Percentiles rank a stretch among this genome's conserved stretches.
phyloP scores from a whole-genome alignment of 495 filamentous ascomycete genomes.

The Penicillium simplicissimum region DNA sequence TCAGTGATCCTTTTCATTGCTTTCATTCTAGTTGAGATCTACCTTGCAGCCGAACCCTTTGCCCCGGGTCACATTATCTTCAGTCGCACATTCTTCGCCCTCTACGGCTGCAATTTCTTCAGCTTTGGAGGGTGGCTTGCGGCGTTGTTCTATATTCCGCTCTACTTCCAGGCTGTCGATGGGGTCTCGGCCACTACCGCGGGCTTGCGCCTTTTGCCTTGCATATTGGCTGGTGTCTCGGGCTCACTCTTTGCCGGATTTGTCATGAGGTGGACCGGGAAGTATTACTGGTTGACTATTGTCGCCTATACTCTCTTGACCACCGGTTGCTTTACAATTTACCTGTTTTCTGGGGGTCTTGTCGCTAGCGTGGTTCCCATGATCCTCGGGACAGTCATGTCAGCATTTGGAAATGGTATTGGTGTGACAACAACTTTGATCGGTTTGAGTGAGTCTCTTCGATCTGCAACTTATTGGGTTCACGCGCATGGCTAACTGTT shows the following conservation, averaged over 20 bases:
- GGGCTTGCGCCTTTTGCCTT: constrained; percentile 67
- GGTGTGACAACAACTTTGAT: constrained; percentile 73
- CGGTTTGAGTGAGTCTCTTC: constrained; percentile 51
- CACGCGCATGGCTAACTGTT: constrained; percentile 7
- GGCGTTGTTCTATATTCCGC: constrained; percentile 71
- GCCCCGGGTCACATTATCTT: constrained; percentile 81
- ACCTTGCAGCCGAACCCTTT: constrained; percentile 74
- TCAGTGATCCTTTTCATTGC: constrained; percentile 62
- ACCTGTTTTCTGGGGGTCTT: constrained; percentile 60
- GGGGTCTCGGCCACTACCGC: constrained; percentile 64
- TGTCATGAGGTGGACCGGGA: constrained; percentile 74
- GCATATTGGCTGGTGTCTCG: constrained; percentile 60
- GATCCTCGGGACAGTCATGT: constrained; percentile 55
- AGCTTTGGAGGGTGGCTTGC: constrained; percentile 66
- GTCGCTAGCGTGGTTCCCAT: constrained; percentile 48
- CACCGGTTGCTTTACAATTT: constrained; percentile 54
- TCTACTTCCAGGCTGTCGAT: constrained; percentile 77
- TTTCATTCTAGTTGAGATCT: constrained; percentile 71
- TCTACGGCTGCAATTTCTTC: constrained; percentile 77
- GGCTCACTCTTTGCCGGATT: constrained; percentile 71
- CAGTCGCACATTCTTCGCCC: constrained; percentile 64
- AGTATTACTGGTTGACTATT: constrained; percentile 75
- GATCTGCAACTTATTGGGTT: not conserved
- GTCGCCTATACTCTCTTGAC: constrained; percentile 53
- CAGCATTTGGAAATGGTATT: constrained; percentile 62